Evolutionary conservation across 495 filamentous ascomycete species (phyloP).

Genomic region (Acidiella bohemica): DNA sequence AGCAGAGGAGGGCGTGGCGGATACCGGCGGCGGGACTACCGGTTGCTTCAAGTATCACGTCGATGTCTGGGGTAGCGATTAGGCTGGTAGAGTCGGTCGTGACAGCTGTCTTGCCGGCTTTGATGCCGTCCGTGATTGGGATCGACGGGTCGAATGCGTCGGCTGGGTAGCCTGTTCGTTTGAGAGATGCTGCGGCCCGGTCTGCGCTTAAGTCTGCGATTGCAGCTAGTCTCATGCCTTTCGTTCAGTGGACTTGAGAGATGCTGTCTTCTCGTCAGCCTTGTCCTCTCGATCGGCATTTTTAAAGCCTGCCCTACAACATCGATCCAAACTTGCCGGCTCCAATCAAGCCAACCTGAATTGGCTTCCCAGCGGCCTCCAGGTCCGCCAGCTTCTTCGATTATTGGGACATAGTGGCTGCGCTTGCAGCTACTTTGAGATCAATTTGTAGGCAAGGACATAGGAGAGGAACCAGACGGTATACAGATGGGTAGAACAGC

Average conservation of each 20-base stretch:
- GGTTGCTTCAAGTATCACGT: constrained; percentile 20
- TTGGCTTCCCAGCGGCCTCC: constrained; percentile 17
- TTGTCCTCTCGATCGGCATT: too few relatives aligned
- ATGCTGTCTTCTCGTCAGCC: constrained; percentile 1
- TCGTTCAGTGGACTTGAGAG: constrained; percentile 16
- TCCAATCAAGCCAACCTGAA: constrained; percentile 21
- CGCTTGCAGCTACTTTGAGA: too few relatives aligned
- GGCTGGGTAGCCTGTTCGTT: constrained; percentile 16
- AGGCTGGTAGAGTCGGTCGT: constrained; percentile 15
- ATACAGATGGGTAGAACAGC: too few relatives aligned
- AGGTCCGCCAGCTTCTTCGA: constrained; percentile 17
- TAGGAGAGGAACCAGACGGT: too few relatives aligned
- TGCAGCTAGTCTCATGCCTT: constrained; percentile 17
- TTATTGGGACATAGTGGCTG: constrained; percentile 15
- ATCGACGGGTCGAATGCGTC: constrained; percentile 14
- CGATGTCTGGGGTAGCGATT: constrained; percentile 15
- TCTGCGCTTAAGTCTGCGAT: constrained; percentile 19
- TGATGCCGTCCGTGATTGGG: constrained; percentile 15
- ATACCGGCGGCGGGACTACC: constrained; percentile 20
- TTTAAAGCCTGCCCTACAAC: constrained; percentile 5
- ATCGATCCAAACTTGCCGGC: constrained; percentile 23
- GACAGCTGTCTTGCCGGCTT: constrained; percentile 16
- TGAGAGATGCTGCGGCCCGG: constrained; percentile 14
- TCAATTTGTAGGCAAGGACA: too few relatives aligned
- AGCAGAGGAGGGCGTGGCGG: constrained; percentile 19